Base-by-base conservation (phyloP, 179 eudicot species). In the Kewa caespitosa region DNA sequence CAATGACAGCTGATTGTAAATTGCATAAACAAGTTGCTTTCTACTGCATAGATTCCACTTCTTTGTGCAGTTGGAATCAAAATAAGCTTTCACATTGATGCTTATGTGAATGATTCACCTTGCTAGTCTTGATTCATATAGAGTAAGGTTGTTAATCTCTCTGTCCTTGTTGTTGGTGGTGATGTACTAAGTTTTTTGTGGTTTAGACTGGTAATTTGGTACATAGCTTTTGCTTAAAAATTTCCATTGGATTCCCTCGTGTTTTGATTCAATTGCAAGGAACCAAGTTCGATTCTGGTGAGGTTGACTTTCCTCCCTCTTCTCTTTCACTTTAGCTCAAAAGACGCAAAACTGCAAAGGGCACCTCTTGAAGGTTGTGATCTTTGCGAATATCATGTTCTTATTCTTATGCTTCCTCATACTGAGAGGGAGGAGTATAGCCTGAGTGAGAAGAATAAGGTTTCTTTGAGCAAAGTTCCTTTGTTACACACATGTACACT, bases 351-450 rank as follows among this genome's bases (percentile, higher is more conserved):
- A 76, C 61, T 27, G 85, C 74, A 38, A 74, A 77, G 82, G 32
- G 86, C 70, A 78, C 75, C 84, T 76, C 81, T 22, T 80, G 78
- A 54, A 62, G 74, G 41, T 41, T 74, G 38, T 72, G 32, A 80
- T 82, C 48, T 79, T 83, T 79, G 75, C 62, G 43, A 81, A 84
- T 84, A 87, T 79, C 32, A 50, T 87, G 85, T 87, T 82, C 82
- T 76, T 83, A 80, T 86, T 86, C 89, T 70, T 76, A 64, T 80
- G 78, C 85, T 81, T 75, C 75, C 59, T 17, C 33, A 14, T 14
- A 48, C 54, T 10, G 69, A 74, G 55, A 66, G 30, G 54, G 30
- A 14, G 18, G 23, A 22, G 23, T 31, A n/a, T n/a, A n/a, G n/a
- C n/a, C n/a, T 28, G 28, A 27, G 20, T 42, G 37, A 25, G 43